Percentiles rank a stretch among this genome's conserved stretches.
Conservation (phyloP, 1,284 basidiomycete genomes). For the Ustilago hordei region DNA sequence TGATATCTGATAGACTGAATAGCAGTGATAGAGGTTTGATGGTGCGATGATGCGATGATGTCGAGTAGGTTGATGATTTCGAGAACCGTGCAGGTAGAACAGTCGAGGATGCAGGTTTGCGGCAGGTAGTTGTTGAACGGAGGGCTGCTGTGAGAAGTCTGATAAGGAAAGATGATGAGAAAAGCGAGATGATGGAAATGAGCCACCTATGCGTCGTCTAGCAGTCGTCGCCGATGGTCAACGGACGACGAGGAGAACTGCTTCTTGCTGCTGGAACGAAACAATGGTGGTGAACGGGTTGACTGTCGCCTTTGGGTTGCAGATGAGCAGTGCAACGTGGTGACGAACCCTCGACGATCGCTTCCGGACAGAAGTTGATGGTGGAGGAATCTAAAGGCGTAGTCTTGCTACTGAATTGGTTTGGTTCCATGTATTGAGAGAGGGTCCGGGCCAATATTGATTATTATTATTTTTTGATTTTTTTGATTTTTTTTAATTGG, state of each 20-base stretch:
- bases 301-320: slow-evolving; percentile 5
- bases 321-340: slow-evolving; percentile 5
- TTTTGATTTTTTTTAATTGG: neutral
- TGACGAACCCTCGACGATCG: slow-evolving; percentile 3
- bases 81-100: neutral
- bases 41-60: neutral
- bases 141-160: no score
- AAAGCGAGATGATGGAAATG: neutral
- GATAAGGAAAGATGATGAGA: slow-evolving; percentile 1
- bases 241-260: slow-evolving; percentile 5
- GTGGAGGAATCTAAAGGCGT: neutral
- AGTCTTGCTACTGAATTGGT: neutral
- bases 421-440: slow-evolving; percentile 3
- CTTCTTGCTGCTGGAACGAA: slow-evolving; percentile 36
- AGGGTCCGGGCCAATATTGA: slow-evolving; percentile 22
- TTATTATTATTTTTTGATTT: neutral
- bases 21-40: no score
- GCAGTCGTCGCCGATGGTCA: neutral
- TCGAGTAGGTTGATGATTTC: neutral
- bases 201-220: neutral
- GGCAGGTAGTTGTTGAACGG: no score
- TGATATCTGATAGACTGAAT: no score
- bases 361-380: slow-evolving; percentile 11
- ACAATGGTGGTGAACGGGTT: slow-evolving; percentile 25
- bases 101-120: no score